A percentile compares a stretch with the other conserved stretches of the same genome.
These are phyloP conservation scores for Aspergillus biplanus DNA, from an alignment of 495 filamentous ascomycete species.

Conservation along the genomic window DNA sequence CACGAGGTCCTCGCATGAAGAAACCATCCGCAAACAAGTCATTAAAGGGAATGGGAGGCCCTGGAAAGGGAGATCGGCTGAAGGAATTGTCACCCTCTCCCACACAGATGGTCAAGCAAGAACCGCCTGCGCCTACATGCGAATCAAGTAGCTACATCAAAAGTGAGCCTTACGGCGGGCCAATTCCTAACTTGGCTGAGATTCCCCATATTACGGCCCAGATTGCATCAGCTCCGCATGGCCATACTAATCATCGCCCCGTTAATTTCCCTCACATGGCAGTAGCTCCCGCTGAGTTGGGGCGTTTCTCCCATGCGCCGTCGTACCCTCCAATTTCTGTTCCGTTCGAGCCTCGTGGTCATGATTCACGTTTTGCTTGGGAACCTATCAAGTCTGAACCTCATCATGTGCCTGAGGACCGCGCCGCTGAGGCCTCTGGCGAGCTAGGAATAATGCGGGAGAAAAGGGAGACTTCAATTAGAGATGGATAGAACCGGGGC, in stretches of 20 bases:
- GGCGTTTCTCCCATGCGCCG: background rate
- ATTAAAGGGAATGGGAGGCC: slow-evolving; percentile 9
- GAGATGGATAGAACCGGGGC: background rate
- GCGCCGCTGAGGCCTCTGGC: background rate
- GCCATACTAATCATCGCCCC: background rate
- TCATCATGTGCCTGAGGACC: background rate
- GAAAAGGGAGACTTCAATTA: background rate
- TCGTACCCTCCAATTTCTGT: background rate
- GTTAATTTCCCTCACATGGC: background rate
- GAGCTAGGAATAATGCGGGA: background rate
- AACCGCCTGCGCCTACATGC: slow-evolving; percentile 9
- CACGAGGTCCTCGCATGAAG: slow-evolving; percentile 27
- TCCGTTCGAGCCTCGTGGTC: background rate
- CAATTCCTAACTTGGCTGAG: slow-evolving; percentile 16
- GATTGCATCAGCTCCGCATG: slow-evolving; percentile 1
- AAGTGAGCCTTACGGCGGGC: slow-evolving; percentile 23
- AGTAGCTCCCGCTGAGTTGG: background rate
- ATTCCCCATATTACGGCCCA: slow-evolving; percentile 20
- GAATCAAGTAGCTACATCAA: slow-evolving; percentile 26
- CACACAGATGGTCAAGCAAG: slow-evolving; percentile 20
- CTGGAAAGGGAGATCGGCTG: slow-evolving; percentile 15
- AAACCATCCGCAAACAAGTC: slow-evolving; percentile 24
- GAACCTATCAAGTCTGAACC: slow-evolving; percentile 29
- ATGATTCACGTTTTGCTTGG: slow-evolving; percentile 8
- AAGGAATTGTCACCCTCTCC: slow-evolving; percentile 10